These are phyloP conservation scores for Lyophyllum decastes DNA, from an alignment of 768 basidiomycete species.

Conservation along the genomic window DNA sequence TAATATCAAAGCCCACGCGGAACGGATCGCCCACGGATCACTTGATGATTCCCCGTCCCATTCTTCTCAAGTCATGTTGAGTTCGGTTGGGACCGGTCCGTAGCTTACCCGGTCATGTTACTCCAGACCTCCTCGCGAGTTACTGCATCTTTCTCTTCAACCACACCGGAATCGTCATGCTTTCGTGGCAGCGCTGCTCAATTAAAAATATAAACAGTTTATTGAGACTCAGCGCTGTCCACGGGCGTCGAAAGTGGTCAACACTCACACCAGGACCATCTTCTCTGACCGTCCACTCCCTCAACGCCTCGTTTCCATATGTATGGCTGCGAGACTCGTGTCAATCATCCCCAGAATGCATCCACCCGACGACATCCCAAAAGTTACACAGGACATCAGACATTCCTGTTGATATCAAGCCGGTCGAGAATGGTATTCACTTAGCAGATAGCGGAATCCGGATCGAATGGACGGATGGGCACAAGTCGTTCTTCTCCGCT, in stretches of 20 bases:
- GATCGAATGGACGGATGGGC: slow-evolving; percentile 60
- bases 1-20: no score
- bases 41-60: no score
- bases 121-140: no score
- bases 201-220: neutral
- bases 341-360: slow-evolving; percentile 60
- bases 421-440: slow-evolving; percentile 41
- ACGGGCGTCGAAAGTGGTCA: slow-evolving; percentile 18
- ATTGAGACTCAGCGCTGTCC: neutral
- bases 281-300: slow-evolving; percentile 36
- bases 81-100: no score
- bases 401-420: slow-evolving; percentile 50
- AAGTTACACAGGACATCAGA: slow-evolving; percentile 75
- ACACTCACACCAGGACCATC: slow-evolving; percentile 23
- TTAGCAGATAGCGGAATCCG: slow-evolving; percentile 45
- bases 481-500: slow-evolving; percentile 53
- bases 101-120: no score
- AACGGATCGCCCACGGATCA: no score
- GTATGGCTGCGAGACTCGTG: slow-evolving; percentile 88
- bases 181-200: neutral
- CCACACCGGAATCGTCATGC: neutral
- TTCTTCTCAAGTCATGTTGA: no score
- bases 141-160: no score
- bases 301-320: slow-evolving; percentile 56
- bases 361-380: slow-evolving; percentile 80